phyloP scores from a whole-genome alignment of 2,329 filamentous ascomycete genomes.

The Claviceps capensis region DNA sequence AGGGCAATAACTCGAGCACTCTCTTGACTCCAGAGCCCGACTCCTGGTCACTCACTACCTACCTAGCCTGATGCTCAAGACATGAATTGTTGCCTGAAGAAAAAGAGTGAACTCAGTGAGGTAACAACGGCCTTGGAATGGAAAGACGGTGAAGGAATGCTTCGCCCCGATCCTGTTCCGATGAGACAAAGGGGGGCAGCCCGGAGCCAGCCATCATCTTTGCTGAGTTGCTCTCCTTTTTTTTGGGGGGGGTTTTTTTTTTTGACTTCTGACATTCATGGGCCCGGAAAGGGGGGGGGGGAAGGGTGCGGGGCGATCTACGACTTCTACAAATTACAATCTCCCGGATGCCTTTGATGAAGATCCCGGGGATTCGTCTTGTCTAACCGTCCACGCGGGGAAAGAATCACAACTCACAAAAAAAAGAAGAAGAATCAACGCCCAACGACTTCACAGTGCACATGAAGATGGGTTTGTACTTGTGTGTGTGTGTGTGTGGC shows the following conservation, averaged over 20 bases:
- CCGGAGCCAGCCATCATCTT: neutral
- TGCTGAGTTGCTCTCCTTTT: neutral
- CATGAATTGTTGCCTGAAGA: neutral
- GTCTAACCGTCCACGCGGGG: neutral
- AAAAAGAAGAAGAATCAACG: no score
- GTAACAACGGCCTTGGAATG: neutral
- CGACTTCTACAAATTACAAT: no score
- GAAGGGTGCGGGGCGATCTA: neutral
- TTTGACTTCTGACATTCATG: neutral
- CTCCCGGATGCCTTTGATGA: no score
- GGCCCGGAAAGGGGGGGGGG: neutral
- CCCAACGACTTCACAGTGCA: no score
- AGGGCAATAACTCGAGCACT: no score
- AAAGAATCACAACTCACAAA: no score
- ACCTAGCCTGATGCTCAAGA: no score
- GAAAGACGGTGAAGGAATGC: neutral
- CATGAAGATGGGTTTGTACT: neutral
- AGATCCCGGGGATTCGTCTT: no score
- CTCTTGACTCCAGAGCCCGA: no score
- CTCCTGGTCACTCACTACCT: no score
- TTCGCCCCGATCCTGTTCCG: neutral
- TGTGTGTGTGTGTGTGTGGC: neutral
- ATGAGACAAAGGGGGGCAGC: neutral
- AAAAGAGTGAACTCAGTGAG: neutral
- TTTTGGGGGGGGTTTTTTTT: neutral